Evolutionary conservation across 2,329 filamentous ascomycete species (phyloP).

Genomic region (Aphanocladium album): DNA sequence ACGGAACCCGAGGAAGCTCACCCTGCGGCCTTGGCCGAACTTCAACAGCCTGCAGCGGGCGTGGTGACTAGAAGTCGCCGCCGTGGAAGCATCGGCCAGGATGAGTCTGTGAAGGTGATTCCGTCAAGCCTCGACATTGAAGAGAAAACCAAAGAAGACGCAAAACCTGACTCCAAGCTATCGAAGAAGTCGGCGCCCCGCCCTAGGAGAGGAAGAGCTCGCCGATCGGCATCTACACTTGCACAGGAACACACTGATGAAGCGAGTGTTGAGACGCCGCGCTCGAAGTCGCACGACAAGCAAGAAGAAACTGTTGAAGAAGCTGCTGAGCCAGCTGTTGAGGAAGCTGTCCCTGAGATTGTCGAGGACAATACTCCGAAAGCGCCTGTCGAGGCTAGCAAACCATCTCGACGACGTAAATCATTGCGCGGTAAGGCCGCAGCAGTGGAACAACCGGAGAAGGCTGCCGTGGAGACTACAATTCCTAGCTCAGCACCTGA

Average conservation of each 20-base stretch:
- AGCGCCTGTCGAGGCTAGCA: not conserved
- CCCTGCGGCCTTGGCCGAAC: not conserved
- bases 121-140: constrained; percentile 9
- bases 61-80: constrained; percentile 13
- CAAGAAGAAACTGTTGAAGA: not conserved
- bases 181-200: not conserved
- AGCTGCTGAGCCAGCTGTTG: not conserved
- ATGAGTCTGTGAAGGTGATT: constrained; percentile 6
- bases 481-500: constrained; percentile 1
- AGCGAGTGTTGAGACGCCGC: not conserved
- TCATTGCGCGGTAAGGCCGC: constrained; percentile 7
- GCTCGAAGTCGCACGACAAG: not conserved
- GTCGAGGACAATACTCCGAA: not conserved
- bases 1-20: not conserved
- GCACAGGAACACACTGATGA: not conserved
- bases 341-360: not conserved
- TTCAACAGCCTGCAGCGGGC: not conserved
- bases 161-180: not conserved
- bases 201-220: not conserved
- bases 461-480: not conserved
- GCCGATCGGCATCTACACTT: not conserved
- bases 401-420: constrained; percentile 2
- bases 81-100: not conserved
- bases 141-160: not conserved
- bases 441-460: not conserved